Evolutionary conservation across 441 rosid genomes (phyloP).

Genomic region (Isatis lusitanica): DNA sequence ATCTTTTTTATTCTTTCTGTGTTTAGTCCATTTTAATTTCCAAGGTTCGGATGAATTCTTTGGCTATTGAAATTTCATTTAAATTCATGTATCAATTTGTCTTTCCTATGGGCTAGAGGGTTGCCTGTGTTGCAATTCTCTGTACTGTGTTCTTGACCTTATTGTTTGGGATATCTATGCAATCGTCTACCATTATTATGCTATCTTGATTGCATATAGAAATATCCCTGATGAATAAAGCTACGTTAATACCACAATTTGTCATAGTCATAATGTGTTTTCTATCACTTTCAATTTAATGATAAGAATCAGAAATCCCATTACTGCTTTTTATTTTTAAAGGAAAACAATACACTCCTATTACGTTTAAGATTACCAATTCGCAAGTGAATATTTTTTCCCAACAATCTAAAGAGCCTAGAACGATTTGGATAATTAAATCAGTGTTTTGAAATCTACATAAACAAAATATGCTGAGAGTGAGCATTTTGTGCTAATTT

Average conservation of each 20-base stretch:
- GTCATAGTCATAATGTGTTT: neutral
- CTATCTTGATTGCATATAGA: neutral
- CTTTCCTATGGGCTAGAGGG: neutral
- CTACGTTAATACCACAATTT: neutral
- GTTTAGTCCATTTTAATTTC: neutral
- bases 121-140: neutral
- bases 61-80: conserved; percentile 9
- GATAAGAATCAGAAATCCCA: neutral
- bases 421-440: too few species aligned
- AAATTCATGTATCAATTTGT: neutral
- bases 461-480: too few species aligned
- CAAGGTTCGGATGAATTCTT: neutral
- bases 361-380: too few species aligned
- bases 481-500: too few species aligned
- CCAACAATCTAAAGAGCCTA: too few species aligned
- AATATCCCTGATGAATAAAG: neutral
- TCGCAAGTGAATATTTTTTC: too few species aligned
- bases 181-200: neutral
- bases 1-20: neutral
- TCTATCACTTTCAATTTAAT: neutral
- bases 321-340: too few species aligned
- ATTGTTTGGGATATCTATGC: neutral
- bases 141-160: neutral
- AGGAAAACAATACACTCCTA: too few species aligned
- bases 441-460: too few species aligned